Conservation (phyloP, 768 basidiomycete genomes). For the Butyriboletus loyo region DNA sequence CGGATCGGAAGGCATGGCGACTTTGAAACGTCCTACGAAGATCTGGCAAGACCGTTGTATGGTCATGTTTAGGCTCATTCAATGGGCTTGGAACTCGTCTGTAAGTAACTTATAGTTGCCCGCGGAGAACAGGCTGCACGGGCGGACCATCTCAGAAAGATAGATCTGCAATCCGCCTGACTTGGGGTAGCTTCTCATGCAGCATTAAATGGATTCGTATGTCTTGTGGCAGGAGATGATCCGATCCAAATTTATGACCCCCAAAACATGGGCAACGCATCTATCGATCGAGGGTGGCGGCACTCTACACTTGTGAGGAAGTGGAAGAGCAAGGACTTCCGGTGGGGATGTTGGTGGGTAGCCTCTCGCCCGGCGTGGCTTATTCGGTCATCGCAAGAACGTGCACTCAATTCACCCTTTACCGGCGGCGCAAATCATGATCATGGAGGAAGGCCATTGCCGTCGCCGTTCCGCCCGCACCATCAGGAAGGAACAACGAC, state of each 20-base stretch:
- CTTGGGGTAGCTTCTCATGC: background rate
- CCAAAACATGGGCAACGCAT: background rate
- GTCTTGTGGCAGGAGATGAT: background rate
- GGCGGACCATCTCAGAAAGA: background rate
- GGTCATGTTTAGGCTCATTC: conserved; percentile 12
- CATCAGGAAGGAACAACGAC: background rate
- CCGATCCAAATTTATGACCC: background rate
- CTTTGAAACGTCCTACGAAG: background rate
- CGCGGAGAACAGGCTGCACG: conserved; percentile 1
- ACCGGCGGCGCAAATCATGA: conserved; percentile 11
- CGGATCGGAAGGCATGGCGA: conserved; percentile 8
- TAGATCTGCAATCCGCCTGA: background rate
- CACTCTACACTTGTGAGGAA: background rate
- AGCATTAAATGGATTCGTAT: background rate
- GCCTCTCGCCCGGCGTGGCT: background rate
- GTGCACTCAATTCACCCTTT: conserved; percentile 3
- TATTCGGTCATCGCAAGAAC: background rate
- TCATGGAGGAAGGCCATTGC: background rate
- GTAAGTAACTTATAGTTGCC: too few species aligned
- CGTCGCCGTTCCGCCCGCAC: conserved; percentile 1
- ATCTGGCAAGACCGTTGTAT: conserved; percentile 7
- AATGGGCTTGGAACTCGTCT: too few species aligned
- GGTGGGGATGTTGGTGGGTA: background rate
- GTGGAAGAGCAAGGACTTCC: background rate
- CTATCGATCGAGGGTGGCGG: background rate